Evolutionary conservation across 2,329 filamentous ascomycete species (phyloP).

Genomic region (Botrytis porri): DNA sequence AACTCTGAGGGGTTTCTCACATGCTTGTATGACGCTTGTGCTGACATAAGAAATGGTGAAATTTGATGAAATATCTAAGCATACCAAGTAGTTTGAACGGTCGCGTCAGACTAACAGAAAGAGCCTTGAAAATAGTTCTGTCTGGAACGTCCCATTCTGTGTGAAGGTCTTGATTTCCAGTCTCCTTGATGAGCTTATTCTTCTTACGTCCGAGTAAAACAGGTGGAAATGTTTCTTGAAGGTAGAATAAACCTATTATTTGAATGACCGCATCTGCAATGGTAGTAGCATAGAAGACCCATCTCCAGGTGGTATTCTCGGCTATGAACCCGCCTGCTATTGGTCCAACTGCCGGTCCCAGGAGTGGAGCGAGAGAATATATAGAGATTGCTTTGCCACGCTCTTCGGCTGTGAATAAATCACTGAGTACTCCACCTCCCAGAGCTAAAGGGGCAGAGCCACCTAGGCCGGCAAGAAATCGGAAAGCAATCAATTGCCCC

Average conservation of each 20-base stretch:
- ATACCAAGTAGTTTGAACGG: slow-evolving; percentile 46
- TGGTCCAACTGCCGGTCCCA: slow-evolving; percentile 40
- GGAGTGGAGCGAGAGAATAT: slow-evolving; percentile 37
- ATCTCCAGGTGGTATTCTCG: slow-evolving; percentile 49
- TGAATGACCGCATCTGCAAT: slow-evolving; percentile 44
- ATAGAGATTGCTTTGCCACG: slow-evolving; percentile 44
- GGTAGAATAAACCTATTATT: slow-evolving; percentile 44
- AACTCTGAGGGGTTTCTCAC: background rate
- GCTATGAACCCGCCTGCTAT: slow-evolving; percentile 53
- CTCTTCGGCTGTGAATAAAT: slow-evolving; percentile 48
- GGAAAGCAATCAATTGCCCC: slow-evolving; percentile 44
- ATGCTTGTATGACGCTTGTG: background rate
- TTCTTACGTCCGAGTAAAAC: slow-evolving; percentile 47
- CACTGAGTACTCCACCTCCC: slow-evolving; percentile 44
- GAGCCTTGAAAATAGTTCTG: slow-evolving; percentile 37
- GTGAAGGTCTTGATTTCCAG: slow-evolving; percentile 45
- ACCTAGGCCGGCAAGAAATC: slow-evolving; percentile 49
- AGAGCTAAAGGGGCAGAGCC: slow-evolving; percentile 47
- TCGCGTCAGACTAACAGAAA: slow-evolving; percentile 45
- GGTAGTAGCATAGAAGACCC: slow-evolving; percentile 51
- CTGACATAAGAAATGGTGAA: background rate
- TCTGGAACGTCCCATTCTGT: slow-evolving; percentile 51
- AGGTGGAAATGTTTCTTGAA: slow-evolving; percentile 50
- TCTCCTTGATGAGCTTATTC: slow-evolving; percentile 46
- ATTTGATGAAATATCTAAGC: too few species aligned